Percentiles rank a stretch among this genome's conserved stretches.
These are phyloP conservation scores for Omphalea diandra DNA, from an alignment of 441 rosid genomes.

Conservation along the genomic window DNA sequence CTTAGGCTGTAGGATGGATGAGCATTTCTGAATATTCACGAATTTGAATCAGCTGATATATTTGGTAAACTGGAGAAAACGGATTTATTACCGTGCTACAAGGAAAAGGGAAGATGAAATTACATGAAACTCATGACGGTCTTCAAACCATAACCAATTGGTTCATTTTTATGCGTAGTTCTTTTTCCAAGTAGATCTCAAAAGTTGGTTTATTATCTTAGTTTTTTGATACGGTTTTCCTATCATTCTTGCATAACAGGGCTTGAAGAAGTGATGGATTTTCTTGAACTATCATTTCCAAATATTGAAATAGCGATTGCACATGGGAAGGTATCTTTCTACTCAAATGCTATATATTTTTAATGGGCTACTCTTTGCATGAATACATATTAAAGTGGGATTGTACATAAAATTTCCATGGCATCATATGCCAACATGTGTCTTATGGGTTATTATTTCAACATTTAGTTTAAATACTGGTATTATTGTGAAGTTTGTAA, in stretches of 20 bases:
- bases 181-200: background rate
- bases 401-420: conserved; percentile 1
- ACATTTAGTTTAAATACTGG: background rate
- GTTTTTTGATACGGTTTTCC: conserved; percentile 17
- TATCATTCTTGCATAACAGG: conserved; percentile 48
- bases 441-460: background rate
- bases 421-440: conserved; percentile 6
- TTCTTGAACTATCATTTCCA: conserved; percentile 75
- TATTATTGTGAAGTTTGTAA: background rate
- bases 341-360: conserved; percentile 3
- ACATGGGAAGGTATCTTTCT: conserved; percentile 77
- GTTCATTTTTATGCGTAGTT: background rate
- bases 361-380: conserved; percentile 1
- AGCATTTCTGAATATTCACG: background rate
- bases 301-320: conserved; percentile 82
- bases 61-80: background rate
- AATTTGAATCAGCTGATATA: background rate
- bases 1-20: background rate
- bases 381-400: background rate
- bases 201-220: conserved; percentile 18
- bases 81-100: background rate
- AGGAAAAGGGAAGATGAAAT: background rate
- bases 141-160: background rate
- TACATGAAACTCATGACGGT: background rate
- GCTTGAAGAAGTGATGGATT: conserved; percentile 83